A percentile compares a stretch with the other conserved stretches of the same genome.
Conservation (phyloP, 1,139 yeast genomes). For the Pichia sp. region DNA sequence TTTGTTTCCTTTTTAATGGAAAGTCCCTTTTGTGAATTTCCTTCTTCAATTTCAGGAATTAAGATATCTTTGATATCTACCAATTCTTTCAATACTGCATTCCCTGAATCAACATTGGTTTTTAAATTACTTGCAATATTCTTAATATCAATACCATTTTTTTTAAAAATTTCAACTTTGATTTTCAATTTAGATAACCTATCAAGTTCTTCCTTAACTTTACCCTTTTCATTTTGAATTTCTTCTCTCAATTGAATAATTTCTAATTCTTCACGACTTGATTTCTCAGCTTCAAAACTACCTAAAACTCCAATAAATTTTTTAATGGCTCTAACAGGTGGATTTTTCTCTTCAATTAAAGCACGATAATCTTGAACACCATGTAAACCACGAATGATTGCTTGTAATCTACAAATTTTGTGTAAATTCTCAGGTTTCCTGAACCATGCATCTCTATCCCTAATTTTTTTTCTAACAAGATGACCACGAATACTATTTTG, state of each 20-base stretch:
- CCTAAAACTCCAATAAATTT: slow-evolving; percentile 73
- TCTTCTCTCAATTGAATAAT: slow-evolving; percentile 63
- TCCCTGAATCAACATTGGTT: slow-evolving; percentile 13
- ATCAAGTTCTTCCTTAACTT: slow-evolving; percentile 63
- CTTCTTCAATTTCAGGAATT: slow-evolving; percentile 12
- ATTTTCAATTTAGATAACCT: slow-evolving; percentile 77
- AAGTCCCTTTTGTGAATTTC: slow-evolving; percentile 21
- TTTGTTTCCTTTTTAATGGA: slow-evolving; percentile 21
- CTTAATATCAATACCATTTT: slow-evolving; percentile 73
- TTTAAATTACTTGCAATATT: slow-evolving; percentile 38
- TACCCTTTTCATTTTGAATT: slow-evolving; percentile 56
- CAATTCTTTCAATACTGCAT: slow-evolving; percentile 5
- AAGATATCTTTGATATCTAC: slow-evolving; percentile 45
- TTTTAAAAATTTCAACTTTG: slow-evolving; percentile 70
- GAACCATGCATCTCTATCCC: slow-evolving; percentile 48
- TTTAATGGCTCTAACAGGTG: slow-evolving; percentile 70
- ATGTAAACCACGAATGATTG: slow-evolving; percentile 59
- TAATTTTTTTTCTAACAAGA: slow-evolving; percentile 34
- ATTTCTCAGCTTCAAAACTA: slow-evolving; percentile 61
- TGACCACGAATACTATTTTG: slow-evolving; percentile 50
- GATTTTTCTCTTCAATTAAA: slow-evolving; percentile 62
- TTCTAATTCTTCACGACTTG: slow-evolving; percentile 57
- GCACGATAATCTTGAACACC: slow-evolving; percentile 72
- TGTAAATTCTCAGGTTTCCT: slow-evolving; percentile 40
- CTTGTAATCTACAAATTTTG: slow-evolving; percentile 66